A percentile compares a stretch with the other conserved stretches of the same genome.
Evolutionary conservation across 2,329 filamentous ascomycete genomes (phyloP).

Genomic region (Ophiostoma tasmaniense): DNA sequence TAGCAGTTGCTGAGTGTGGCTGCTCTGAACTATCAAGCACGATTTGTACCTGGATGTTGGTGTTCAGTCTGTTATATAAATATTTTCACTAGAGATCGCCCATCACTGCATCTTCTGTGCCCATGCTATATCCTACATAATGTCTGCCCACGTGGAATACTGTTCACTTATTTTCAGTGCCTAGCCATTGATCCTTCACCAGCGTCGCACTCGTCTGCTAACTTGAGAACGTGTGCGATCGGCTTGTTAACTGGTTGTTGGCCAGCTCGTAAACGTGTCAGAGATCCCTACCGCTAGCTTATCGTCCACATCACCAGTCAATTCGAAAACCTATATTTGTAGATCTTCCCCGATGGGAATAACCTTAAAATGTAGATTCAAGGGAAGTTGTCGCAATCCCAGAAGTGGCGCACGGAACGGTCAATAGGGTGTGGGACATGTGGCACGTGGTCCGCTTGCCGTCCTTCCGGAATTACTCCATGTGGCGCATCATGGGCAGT

Average conservation of each 20-base stretch:
- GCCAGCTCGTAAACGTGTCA: too few relatives aligned
- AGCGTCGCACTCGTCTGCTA: neutral
- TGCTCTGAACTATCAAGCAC: neutral
- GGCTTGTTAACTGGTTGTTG: neutral
- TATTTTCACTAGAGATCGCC: neutral
- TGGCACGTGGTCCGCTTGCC: too few relatives aligned
- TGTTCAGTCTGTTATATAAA: neutral
- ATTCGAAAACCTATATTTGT: neutral
- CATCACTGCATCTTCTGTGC: too few relatives aligned
- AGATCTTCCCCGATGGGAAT: neutral
- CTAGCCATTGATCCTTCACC: neutral
- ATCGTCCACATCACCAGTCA: neutral
- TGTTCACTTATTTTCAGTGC: neutral
- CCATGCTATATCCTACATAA: neutral
- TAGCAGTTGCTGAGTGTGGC: neutral
- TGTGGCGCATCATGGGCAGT: too few relatives aligned
- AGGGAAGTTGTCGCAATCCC: too few relatives aligned
- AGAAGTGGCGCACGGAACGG: too few relatives aligned
- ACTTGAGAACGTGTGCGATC: neutral
- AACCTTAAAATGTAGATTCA: too few relatives aligned
- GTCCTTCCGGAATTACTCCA: too few relatives aligned
- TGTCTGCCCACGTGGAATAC: neutral
- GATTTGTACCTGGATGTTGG: neutral
- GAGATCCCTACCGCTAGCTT: too few relatives aligned
- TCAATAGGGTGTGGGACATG: too few relatives aligned